Percentiles rank a stretch among this genome's conserved stretches.
Evolutionary conservation across 2,329 filamentous ascomycete genomes (phyloP).

Genomic region (Knufia petricola): DNA sequence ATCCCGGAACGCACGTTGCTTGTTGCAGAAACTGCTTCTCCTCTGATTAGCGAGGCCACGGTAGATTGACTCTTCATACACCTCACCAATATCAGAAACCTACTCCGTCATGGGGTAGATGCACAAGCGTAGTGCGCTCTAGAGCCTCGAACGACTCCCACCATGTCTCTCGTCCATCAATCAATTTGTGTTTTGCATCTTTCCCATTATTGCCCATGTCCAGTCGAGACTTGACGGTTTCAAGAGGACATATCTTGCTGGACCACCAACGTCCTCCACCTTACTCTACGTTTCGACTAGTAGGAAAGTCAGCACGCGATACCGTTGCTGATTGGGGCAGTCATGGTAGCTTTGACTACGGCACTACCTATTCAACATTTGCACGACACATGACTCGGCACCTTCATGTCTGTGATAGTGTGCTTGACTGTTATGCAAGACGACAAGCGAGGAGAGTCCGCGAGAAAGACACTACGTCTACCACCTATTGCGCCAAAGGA

Average conservation of each 20-base stretch:
- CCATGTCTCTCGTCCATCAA: too few species aligned
- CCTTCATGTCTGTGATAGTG: conserved; percentile 3
- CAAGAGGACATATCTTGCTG: not conserved
- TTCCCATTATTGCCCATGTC: not conserved
- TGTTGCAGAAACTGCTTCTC: too few species aligned
- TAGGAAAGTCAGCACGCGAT: too few species aligned
- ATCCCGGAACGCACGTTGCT: too few species aligned
- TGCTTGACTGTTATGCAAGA: conserved; percentile 27
- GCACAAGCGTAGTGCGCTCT: not conserved
- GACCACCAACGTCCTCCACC: not conserved
- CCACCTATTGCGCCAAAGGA: conserved; percentile 39
- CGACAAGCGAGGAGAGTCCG: conserved; percentile 29
- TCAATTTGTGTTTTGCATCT: not conserved
- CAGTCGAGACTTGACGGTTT: too few species aligned
- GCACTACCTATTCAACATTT: not conserved
- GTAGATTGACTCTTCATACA: too few species aligned
- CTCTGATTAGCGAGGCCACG: too few species aligned
- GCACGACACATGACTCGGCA: not conserved
- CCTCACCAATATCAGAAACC: too few species aligned
- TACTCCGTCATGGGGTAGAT: not conserved
- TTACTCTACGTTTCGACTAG: not conserved
- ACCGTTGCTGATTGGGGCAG: not conserved
- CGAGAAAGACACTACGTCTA: conserved; percentile 31
- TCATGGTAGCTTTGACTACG: not conserved
- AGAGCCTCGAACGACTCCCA: not conserved